Evolutionary conservation across 2,329 filamentous ascomycete genomes (phyloP), one percentile per base, ranked within the genome.

Genomic region (Xylariaceae sp.): DNA sequence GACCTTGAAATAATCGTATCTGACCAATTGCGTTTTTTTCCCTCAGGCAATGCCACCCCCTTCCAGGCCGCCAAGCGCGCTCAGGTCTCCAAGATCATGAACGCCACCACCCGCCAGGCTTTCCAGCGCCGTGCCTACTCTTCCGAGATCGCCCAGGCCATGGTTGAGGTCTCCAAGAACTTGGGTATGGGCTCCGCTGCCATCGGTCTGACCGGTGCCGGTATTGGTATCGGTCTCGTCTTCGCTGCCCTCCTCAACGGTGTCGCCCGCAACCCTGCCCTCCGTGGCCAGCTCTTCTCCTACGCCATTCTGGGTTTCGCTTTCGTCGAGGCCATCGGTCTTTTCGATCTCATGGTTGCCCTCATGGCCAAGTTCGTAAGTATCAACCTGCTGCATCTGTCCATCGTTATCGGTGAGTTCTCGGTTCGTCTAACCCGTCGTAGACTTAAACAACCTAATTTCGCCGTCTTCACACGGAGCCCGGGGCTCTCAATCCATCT

Each of bases 291-390:
- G 81, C 86, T 94, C 65, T 94, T 92, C 85, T 86, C 85, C 59
- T 90, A 92, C 74, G 86, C 86, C 79, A 90, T 92, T 85, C 76
- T 92, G 66, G 86, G 87, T 76, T 92, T 92, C 76, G 87, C 86
- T 67, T 92, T 92, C 83, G 86, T 89, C 70, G 87, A 92, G 70
- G 86, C 87, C 73, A 88, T 86, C 60, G 84, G 83, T 83, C 81
- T 87, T 65, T 87, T 87, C 82, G 83, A 87, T 64, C 81, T 87
- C 64, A 88, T 88, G 84, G 79, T 88, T 87, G 84, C 84, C 74
- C 85, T 88, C 76, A 88, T 88, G 84, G 85, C 83, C 83, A 88
- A 88, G 78, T 86, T 85, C 74, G 81, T 86, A 77, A 60, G 76
- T 79, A 34, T 6, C 6, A 24, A 6, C 21, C 7, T 24, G 11